phyloP scores from a whole-genome alignment of 192 early-diverging fungal species.

The Phlyctochytrium arcticum region DNA sequence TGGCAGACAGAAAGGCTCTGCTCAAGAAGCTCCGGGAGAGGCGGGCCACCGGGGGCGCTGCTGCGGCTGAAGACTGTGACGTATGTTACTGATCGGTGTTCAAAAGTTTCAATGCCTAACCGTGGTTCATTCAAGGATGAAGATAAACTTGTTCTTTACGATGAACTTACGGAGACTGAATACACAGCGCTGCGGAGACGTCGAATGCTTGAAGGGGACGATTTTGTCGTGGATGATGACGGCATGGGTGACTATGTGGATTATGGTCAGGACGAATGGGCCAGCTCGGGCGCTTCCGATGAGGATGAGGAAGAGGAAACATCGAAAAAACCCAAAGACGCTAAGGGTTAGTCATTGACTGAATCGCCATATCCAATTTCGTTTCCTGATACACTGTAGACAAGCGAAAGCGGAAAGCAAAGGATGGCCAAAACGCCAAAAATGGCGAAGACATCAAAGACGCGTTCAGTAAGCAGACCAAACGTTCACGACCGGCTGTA shows the following conservation, averaged over 20 bases:
- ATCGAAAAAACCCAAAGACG: conserved; percentile 8
- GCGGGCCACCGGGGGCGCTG: not conserved
- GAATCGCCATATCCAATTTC: not conserved
- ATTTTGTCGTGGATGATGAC: conserved; percentile 68
- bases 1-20: not conserved
- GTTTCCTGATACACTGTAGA: not conserved
- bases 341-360: conserved; percentile 3
- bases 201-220: conserved; percentile 37
- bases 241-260: conserved; percentile 52
- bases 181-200: conserved; percentile 34
- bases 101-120: not conserved
- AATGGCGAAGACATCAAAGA: conserved; percentile 33
- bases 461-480: conserved; percentile 38
- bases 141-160: conserved; percentile 36
- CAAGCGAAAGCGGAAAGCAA: conserved; percentile 38
- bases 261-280: conserved; percentile 46
- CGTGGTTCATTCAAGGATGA: not conserved
- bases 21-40: conserved; percentile 1
- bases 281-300: conserved; percentile 49
- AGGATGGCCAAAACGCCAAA: conserved; percentile 21
- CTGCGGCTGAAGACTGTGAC: not conserved
- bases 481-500: conserved; percentile 22
- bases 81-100: not conserved
- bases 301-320: conserved; percentile 45
- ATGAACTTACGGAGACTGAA: conserved; percentile 44